These are phyloP conservation scores for Cystobasidium tubakii DNA, from an alignment of 768 basidiomycete genomes.

Conservation along the genomic window DNA sequence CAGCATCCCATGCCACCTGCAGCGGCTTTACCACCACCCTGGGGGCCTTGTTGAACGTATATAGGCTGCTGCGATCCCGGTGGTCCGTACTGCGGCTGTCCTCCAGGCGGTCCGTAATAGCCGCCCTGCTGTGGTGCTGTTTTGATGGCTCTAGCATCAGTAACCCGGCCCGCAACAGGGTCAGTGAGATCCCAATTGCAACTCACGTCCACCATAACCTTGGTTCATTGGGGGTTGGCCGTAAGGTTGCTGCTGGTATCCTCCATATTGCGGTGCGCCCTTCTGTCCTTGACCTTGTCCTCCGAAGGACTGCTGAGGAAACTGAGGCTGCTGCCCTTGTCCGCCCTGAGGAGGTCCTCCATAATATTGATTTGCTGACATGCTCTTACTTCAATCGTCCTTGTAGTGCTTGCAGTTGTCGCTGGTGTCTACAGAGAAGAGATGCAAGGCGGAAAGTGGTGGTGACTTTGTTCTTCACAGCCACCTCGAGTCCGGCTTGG, in stretches of 20 bases:
- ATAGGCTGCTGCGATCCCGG: not conserved
- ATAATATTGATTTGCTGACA: slow-evolving; percentile 5
- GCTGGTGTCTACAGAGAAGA: not conserved
- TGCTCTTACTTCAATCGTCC: not conserved
- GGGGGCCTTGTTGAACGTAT: slow-evolving; percentile 2
- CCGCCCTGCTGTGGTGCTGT: slow-evolving; percentile 10
- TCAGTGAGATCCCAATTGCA: not conserved
- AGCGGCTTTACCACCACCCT: not conserved
- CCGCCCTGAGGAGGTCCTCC: slow-evolving; percentile 17
- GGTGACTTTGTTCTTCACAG: not conserved
- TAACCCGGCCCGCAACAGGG: not conserved
- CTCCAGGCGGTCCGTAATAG: slow-evolving; percentile 1
- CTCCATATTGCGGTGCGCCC: not conserved
- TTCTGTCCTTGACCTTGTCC: not conserved
- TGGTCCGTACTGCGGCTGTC: slow-evolving; percentile 4
- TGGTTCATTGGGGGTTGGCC: slow-evolving; percentile 13
- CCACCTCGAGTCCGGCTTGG: not conserved
- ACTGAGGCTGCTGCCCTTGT: slow-evolving; percentile 9
- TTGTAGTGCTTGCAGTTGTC: not conserved
- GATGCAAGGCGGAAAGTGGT: not conserved
- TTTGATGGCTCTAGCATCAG: not conserved
- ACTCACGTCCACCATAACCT: slow-evolving; percentile 5
- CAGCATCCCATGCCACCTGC: slow-evolving; percentile 17
- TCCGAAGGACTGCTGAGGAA: not conserved
- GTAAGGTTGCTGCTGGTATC: not conserved